Evolutionary conservation across 768 basidiomycete species (phyloP).

Genomic region (Neoboletus magnificus): DNA sequence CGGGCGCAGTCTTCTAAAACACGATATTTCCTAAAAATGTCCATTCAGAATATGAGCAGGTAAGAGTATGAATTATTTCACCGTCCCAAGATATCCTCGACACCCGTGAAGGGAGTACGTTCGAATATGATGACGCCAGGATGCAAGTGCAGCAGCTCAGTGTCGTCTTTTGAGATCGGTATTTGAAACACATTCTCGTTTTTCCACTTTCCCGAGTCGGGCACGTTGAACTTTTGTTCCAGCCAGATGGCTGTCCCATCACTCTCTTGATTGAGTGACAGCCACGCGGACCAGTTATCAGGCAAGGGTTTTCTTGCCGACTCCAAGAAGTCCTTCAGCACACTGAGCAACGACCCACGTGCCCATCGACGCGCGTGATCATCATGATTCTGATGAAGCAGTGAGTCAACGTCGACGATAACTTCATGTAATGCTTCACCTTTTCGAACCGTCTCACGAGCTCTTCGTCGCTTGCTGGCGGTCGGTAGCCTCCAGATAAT

Average conservation of each 20-base stretch:
- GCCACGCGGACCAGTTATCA: slow-evolving; percentile 60
- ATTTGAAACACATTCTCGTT: slow-evolving; percentile 61
- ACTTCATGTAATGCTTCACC: slow-evolving; percentile 36
- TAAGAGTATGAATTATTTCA: slow-evolving; percentile 26
- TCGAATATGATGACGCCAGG: slow-evolving; percentile 78
- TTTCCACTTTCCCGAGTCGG: slow-evolving; percentile 59
- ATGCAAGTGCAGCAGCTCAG: slow-evolving; percentile 28
- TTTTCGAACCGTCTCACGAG: slow-evolving; percentile 65
- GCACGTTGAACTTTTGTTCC: slow-evolving; percentile 71
- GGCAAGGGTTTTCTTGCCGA: slow-evolving; percentile 31
- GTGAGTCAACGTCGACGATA: slow-evolving; percentile 1
- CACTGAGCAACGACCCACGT: slow-evolving; percentile 59
- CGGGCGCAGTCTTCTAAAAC: slow-evolving; percentile 70
- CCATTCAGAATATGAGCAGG: neutral
- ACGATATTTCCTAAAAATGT: slow-evolving; percentile 55
- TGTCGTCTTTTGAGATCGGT: slow-evolving; percentile 30
- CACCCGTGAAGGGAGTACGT: slow-evolving; percentile 61
- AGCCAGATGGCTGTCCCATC: slow-evolving; percentile 81
- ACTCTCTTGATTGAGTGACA: slow-evolving; percentile 70
- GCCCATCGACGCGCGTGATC: slow-evolving; percentile 75
- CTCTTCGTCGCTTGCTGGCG: slow-evolving; percentile 60
- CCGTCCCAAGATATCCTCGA: slow-evolving; percentile 66
- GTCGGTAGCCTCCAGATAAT: slow-evolving; percentile 42
- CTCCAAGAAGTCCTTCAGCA: slow-evolving; percentile 36
- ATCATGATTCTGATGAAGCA: slow-evolving; percentile 56